These are phyloP conservation scores for Raphanus sativus DNA, from an alignment of 345 rosid genomes.

Conservation along the genomic window DNA sequence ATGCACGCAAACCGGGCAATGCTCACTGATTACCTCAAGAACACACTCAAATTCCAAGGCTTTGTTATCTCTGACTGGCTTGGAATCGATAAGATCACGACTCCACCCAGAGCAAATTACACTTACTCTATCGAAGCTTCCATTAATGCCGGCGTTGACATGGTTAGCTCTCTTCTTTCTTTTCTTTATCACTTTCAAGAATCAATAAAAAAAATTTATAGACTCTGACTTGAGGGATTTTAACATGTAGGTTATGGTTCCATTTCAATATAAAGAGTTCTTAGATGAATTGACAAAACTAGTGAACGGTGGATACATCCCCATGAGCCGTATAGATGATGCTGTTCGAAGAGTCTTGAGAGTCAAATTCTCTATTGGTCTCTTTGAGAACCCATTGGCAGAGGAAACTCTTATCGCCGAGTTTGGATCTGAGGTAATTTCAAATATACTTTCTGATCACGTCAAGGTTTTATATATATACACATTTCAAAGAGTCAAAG, in stretches of 20 bases:
- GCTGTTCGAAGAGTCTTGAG: constrained; percentile 76
- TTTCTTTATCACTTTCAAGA: not conserved
- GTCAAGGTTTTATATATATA: not conserved
- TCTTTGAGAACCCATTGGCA: constrained; percentile 69
- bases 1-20: constrained; percentile 73
- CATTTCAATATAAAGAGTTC: constrained; percentile 51
- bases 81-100: constrained; percentile 40
- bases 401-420: constrained; percentile 40
- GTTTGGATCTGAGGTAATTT: constrained; percentile 60
- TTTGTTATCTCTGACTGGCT: constrained; percentile 41
- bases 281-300: constrained; percentile 44
- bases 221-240: not conserved
- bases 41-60: constrained; percentile 62
- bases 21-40: constrained; percentile 75
- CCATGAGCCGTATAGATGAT: constrained; percentile 77
- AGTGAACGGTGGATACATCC: constrained; percentile 46
- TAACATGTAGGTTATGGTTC: constrained; percentile 65
- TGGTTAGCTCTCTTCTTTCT: constrained; percentile 42
- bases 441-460: constrained; percentile 5
- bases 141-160: constrained; percentile 56
- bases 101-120: constrained; percentile 26
- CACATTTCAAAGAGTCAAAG: not conserved
- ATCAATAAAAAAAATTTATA: not conserved
- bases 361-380: constrained; percentile 69
- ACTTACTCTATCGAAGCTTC: constrained; percentile 40